Percentiles rank a stretch among this genome's conserved stretches.
These are phyloP conservation scores for Pichia scutulata DNA, from an alignment of 805 yeast species.

Conservation along the genomic window DNA sequence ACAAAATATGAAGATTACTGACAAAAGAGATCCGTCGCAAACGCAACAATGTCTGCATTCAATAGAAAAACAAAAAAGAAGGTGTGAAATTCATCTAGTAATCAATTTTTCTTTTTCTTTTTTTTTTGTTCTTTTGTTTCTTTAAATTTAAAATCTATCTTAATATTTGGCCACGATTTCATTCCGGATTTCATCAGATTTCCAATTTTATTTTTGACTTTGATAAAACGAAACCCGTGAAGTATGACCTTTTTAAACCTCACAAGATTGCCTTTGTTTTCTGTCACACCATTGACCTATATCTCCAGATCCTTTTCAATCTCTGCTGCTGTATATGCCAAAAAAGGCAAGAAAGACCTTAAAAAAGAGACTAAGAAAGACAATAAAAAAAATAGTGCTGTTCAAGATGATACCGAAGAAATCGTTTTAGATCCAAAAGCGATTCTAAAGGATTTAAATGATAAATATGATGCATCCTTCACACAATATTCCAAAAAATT, in stretches of 20 bases:
- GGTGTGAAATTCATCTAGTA: too few relatives aligned
- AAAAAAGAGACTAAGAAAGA: slow-evolving; percentile 11
- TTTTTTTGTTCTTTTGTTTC: too few relatives aligned
- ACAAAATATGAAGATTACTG: background rate
- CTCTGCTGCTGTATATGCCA: slow-evolving; percentile 7
- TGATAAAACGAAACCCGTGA: too few relatives aligned
- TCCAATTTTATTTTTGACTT: too few relatives aligned
- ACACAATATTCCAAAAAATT: slow-evolving; percentile 48
- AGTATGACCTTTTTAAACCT: background rate
- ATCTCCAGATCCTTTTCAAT: slow-evolving; percentile 5
- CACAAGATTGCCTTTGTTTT: background rate
- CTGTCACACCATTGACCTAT: background rate
- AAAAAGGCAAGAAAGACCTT: slow-evolving; percentile 11
- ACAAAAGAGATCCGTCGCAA: background rate
- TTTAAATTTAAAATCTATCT: too few relatives aligned
- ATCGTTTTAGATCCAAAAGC: slow-evolving; percentile 25
- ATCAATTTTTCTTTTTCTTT: too few relatives aligned
- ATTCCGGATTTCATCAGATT: background rate
- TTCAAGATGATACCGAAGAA: slow-evolving; percentile 18
- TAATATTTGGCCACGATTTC: background rate
- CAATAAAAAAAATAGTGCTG: slow-evolving; percentile 4
- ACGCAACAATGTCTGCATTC: background rate
- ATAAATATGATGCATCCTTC: slow-evolving; percentile 40
- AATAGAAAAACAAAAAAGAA: too few relatives aligned
- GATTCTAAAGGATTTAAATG: slow-evolving; percentile 32